phyloP scores from a whole-genome alignment of 768 basidiomycete species.

The Mycena metata region DNA sequence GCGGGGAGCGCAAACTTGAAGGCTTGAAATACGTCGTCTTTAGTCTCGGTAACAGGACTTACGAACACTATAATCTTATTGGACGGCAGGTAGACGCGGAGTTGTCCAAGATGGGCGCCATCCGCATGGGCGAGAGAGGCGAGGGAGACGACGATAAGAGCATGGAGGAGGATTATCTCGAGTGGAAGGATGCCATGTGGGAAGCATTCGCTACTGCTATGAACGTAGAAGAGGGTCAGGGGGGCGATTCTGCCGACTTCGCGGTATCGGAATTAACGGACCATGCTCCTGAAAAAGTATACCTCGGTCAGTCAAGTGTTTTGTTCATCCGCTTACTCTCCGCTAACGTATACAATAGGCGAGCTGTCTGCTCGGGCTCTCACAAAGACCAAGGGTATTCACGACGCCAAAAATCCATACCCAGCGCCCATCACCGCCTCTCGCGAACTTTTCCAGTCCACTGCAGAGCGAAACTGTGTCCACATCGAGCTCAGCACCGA shows the following conservation, averaged over 20 bases:
- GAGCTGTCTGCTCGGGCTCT: conserved; percentile 97
- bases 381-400: conserved; percentile 93
- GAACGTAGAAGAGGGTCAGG: conserved; percentile 95
- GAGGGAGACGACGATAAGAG: conserved; percentile 99
- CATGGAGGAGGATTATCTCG: conserved; percentile 99
- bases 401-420: conserved; percentile 98
- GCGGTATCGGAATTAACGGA: conserved; percentile 85
- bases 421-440: conserved; percentile 83
- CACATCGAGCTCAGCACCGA: conserved; percentile 95
- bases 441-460: conserved; percentile 86
- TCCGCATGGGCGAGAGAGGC: conserved; percentile 88
- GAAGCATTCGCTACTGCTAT: conserved; percentile 85
- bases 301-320: conserved; percentile 73
- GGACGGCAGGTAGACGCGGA: conserved; percentile 81
- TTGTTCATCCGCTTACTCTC: background rate
- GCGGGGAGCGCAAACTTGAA: conserved; percentile 78
- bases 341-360: conserved; percentile 59
- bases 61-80: conserved; percentile 97
- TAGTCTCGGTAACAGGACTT: conserved; percentile 92
- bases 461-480: conserved; percentile 88
- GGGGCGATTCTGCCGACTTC: conserved; percentile 95
- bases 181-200: conserved; percentile 99
- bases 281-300: conserved; percentile 89
- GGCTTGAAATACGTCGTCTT: conserved; percentile 97
- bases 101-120: conserved; percentile 84